These are phyloP conservation scores for Salmacisia buchloeana DNA, from an alignment of 1,284 basidiomycete genomes.

Conservation along the genomic window DNA sequence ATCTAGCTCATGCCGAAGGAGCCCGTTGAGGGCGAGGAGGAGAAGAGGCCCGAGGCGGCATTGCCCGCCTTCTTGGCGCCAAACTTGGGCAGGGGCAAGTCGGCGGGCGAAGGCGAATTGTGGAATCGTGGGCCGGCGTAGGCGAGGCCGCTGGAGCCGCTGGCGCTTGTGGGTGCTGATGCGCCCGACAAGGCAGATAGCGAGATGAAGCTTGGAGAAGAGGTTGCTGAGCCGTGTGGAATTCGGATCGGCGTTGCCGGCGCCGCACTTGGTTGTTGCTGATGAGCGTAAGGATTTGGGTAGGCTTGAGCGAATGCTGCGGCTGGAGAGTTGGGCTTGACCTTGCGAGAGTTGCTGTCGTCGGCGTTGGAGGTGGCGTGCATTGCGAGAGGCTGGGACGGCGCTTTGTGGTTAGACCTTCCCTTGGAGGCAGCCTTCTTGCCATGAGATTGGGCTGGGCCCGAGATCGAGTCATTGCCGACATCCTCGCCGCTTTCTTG, in stretches of 20 bases:
- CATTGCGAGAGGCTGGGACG: too few relatives aligned
- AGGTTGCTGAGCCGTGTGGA: not conserved
- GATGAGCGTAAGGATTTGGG: too few relatives aligned
- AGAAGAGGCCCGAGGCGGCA: conserved; percentile 1
- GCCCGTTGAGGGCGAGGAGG: conserved; percentile 8
- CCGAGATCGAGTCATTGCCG: too few relatives aligned
- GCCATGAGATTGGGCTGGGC: too few relatives aligned
- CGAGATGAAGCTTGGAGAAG: not conserved
- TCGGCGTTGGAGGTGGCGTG: too few relatives aligned
- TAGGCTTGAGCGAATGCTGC: not conserved
- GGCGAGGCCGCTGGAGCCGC: conserved; percentile 19
- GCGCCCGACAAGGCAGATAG: not conserved
- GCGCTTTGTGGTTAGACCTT: too few relatives aligned
- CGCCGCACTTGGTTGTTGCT: not conserved
- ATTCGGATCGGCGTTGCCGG: not conserved
- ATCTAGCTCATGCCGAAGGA: not conserved
- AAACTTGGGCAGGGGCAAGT: conserved; percentile 40
- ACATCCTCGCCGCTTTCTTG: too few relatives aligned
- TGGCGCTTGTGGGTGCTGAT: not conserved
- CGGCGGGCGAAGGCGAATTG: conserved; percentile 42
- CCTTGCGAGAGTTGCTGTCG: not conserved
- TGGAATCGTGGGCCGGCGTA: conserved; percentile 45
- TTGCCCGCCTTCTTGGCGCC: conserved; percentile 9
- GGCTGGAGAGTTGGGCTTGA: not conserved
- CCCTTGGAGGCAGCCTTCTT: too few relatives aligned